Evolutionary conservation across 176 grass and related monocot species (phyloP), one percentile per base, ranked within the genome.

Genomic region (Neostapfia colusana): DNA sequence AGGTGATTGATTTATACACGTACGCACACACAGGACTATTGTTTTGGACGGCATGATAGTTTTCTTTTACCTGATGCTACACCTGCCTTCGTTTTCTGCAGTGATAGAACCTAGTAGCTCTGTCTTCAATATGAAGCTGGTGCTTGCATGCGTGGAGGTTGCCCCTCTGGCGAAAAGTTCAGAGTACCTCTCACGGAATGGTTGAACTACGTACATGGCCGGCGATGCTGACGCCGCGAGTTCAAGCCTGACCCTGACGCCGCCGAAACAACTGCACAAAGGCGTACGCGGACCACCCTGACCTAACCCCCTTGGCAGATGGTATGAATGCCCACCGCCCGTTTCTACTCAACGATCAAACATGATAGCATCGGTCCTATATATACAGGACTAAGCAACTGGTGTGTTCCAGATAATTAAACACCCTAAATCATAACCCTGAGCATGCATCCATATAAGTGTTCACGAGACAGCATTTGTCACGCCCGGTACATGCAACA

Each of bases 301-400:
- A n/a, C n/a, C 38, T 39, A 41, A 53, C 67, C 28, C 54, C 36
- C 12, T 42, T 46, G 75, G 2, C 61, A 5, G 70, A 4, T 5
- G 4, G 10, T 6, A 83, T 84, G 63, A 80, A 88, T 75, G 76
- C 64, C 75, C 64, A 64, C 63, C 76, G 70, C 70, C n/a, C 56
- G 42, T 56, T 37, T 43, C 76, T 63, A 63, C 43, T 73, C 31
- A 36, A 16, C 46, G n/a, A 39, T 42, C 66, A 8, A 11, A 12
- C 26, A 21, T 8, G 9, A 55, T 23, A 59, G 34, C n/a, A n/a
- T n/a, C 26, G 59, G 16, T 80, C 24, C 26, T 10, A 5, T 8
- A 71, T 17, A 2, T 15, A 53, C 18, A 53, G 50, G 36, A 23
- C 26, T 69, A 35, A 2, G 23, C 61, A 37, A 7, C 78, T 37